Evolutionary conservation across 768 basidiomycete genomes (phyloP).

Genomic region (Boletales sp.): DNA sequence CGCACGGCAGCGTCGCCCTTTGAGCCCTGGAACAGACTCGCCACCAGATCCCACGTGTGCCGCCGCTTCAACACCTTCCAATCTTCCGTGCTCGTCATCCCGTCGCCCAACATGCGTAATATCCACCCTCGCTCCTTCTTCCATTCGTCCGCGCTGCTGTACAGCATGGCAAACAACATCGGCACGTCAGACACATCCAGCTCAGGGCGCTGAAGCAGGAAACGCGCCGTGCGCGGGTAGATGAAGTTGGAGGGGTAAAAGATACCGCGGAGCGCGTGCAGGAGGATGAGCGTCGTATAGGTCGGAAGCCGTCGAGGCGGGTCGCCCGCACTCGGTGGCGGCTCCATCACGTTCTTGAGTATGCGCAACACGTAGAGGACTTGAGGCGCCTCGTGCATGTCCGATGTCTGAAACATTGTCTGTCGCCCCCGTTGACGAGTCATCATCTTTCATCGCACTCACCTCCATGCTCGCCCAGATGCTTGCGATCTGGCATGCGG

Average conservation of each 20-base stretch:
- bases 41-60: slow-evolving; percentile 86
- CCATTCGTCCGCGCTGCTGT: slow-evolving; percentile 75
- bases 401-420: slow-evolving; percentile 40
- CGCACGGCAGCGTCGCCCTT: slow-evolving; percentile 50
- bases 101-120: slow-evolving; percentile 75
- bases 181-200: slow-evolving; percentile 84
- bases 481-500: slow-evolving; percentile 56
- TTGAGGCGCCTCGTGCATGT: slow-evolving; percentile 77
- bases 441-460: slow-evolving; percentile 17
- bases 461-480: slow-evolving; percentile 66
- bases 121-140: slow-evolving; percentile 91
- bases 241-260: slow-evolving; percentile 88
- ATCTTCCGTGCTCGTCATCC: slow-evolving; percentile 69
- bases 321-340: slow-evolving; percentile 43
- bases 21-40: slow-evolving; percentile 75
- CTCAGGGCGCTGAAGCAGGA: slow-evolving; percentile 84
- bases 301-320: slow-evolving; percentile 62
- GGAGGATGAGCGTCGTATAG: slow-evolving; percentile 75
- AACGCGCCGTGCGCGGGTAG: slow-evolving; percentile 82
- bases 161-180: slow-evolving; percentile 85
- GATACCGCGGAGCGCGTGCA: slow-evolving; percentile 75
- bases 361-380: slow-evolving; percentile 64
- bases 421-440: neutral
- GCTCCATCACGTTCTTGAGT: slow-evolving; percentile 16
- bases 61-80: slow-evolving; percentile 79